Evolutionary conservation across 2,329 filamentous ascomycete genomes (phyloP).

Genomic region (Aspergillus chevalieri): DNA sequence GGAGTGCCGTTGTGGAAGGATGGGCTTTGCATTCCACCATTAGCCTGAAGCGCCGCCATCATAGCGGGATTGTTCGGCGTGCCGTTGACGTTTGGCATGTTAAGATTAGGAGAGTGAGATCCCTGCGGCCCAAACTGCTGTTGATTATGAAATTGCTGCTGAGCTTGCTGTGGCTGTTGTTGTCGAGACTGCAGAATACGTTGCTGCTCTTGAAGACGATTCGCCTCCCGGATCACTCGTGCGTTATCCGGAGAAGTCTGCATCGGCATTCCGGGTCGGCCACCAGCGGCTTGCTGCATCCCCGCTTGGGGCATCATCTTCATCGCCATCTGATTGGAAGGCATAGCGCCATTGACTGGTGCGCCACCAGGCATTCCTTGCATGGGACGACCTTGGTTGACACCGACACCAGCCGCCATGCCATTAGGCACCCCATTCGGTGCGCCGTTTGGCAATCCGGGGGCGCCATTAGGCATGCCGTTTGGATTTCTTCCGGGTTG

Average conservation of each 20-base stretch:
- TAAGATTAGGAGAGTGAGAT: slow-evolving; percentile 41
- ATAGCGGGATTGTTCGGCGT: slow-evolving; percentile 39
- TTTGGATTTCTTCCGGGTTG: slow-evolving; percentile 33
- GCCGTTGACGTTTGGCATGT: slow-evolving; percentile 36
- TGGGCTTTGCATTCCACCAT: slow-evolving; percentile 39
- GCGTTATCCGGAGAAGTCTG: slow-evolving; percentile 51
- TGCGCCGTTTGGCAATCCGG: slow-evolving; percentile 32
- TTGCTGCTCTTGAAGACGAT: slow-evolving; percentile 46
- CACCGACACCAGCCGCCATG: slow-evolving; percentile 32
- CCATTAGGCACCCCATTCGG: slow-evolving; percentile 44
- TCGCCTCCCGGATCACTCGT: slow-evolving; percentile 44
- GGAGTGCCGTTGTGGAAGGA: slow-evolving; percentile 35
- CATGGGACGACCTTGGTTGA: slow-evolving; percentile 36
- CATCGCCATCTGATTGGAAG: slow-evolving; percentile 55
- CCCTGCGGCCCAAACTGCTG: slow-evolving; percentile 37
- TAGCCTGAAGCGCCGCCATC: slow-evolving; percentile 40
- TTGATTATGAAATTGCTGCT: slow-evolving; percentile 33
- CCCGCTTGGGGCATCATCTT: slow-evolving; percentile 51
- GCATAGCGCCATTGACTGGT: slow-evolving; percentile 45
- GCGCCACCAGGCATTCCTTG: slow-evolving; percentile 36
- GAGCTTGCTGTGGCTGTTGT: slow-evolving; percentile 32
- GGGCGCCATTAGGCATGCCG: slow-evolving; percentile 29
- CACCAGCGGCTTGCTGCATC: slow-evolving; percentile 45
- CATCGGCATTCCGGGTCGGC: slow-evolving; percentile 40
- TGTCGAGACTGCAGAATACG: slow-evolving; percentile 55